These are phyloP conservation scores for Penicillium subrubescens DNA, from an alignment of 495 filamentous ascomycete genomes.

Conservation along the genomic window DNA sequence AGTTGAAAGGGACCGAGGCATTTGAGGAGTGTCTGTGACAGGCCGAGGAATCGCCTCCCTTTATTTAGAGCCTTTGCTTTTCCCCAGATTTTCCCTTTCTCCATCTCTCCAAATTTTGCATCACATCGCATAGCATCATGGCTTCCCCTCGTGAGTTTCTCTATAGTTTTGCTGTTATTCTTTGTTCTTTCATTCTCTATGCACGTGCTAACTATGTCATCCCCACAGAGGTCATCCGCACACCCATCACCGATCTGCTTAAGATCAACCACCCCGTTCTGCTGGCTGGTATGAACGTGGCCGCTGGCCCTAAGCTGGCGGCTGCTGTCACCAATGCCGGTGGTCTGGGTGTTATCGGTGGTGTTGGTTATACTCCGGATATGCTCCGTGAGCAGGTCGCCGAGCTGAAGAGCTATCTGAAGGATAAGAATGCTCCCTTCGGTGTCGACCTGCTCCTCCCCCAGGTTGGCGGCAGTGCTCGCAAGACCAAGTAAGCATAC, in stretches of 20 bases:
- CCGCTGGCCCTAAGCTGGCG: constrained; percentile 93
- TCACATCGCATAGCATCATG: constrained; percentile 54
- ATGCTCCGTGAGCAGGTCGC: constrained; percentile 95
- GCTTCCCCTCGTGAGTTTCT: constrained; percentile 76
- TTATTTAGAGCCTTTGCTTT: constrained; percentile 20
- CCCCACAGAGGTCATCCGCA: constrained; percentile 76
- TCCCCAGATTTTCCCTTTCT: constrained; percentile 23
- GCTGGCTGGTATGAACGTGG: constrained; percentile 98
- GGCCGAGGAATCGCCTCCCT: constrained; percentile 17
- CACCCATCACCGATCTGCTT: constrained; percentile 88
- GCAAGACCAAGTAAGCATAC: constrained; percentile 83
- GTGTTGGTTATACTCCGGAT: constrained; percentile 93
- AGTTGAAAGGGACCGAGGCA: constrained; percentile 9
- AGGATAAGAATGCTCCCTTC: constrained; percentile 97
- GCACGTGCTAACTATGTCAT: constrained; percentile 2
- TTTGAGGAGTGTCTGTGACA: constrained; percentile 2
- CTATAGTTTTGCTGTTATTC: background rate
- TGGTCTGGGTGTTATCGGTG: constrained; percentile 94
- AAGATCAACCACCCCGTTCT: constrained; percentile 96
- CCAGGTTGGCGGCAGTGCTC: constrained; percentile 88
- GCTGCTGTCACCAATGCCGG: constrained; percentile 97
- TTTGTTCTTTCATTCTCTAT: background rate
- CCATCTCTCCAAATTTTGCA: constrained; percentile 17
- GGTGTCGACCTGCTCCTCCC: constrained; percentile 94
- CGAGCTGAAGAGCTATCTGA: constrained; percentile 87